phyloP scores from a whole-genome alignment of 2,329 filamentous ascomycete species.

The Geoglossum cookeanum region DNA sequence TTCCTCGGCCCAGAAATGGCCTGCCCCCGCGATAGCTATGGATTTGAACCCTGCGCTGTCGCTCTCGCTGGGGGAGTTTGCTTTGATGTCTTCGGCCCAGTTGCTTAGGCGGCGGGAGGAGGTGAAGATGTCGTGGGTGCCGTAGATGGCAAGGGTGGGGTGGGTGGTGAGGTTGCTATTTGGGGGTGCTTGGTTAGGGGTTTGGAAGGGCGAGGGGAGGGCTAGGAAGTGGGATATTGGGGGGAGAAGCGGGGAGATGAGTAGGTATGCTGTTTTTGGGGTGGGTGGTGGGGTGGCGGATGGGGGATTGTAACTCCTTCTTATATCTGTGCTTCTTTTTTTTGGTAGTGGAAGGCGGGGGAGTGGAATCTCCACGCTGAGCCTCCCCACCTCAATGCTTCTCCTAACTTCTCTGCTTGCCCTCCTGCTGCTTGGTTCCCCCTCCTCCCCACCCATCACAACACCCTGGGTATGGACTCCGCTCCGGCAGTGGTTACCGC shows the following conservation, averaged over 20 bases:
- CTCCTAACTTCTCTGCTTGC: not conserved
- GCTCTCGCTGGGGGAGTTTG: constrained; percentile 12
- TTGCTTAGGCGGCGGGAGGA: constrained; percentile 40
- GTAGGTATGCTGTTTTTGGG: constrained; percentile 39
- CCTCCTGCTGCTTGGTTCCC: not conserved
- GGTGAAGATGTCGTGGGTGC: constrained; percentile 56
- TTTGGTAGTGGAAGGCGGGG: not conserved
- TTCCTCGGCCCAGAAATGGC: constrained; percentile 40
- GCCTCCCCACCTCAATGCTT: not conserved
- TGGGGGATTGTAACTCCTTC: constrained; percentile 24
- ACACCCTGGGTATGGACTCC: not conserved
- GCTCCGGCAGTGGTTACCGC: not conserved
- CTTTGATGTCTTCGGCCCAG: constrained; percentile 40
- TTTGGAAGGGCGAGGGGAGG: constrained; percentile 12
- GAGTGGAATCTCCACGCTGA: not conserved
- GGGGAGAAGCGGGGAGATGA: constrained; percentile 28
- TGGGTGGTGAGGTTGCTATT: constrained; percentile 34
- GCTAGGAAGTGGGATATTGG: constrained; percentile 17
- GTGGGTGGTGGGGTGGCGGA: constrained; percentile 73
- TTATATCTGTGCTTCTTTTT: not conserved
- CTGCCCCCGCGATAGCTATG: constrained; percentile 32
- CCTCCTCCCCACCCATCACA: not conserved
- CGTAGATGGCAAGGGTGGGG: constrained; percentile 52
- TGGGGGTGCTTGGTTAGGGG: not conserved
- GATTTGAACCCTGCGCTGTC: constrained; percentile 27